These are phyloP conservation scores for Stachybotrys echinatus DNA, from an alignment of 2,329 filamentous ascomycete species.

Conservation along the genomic window DNA sequence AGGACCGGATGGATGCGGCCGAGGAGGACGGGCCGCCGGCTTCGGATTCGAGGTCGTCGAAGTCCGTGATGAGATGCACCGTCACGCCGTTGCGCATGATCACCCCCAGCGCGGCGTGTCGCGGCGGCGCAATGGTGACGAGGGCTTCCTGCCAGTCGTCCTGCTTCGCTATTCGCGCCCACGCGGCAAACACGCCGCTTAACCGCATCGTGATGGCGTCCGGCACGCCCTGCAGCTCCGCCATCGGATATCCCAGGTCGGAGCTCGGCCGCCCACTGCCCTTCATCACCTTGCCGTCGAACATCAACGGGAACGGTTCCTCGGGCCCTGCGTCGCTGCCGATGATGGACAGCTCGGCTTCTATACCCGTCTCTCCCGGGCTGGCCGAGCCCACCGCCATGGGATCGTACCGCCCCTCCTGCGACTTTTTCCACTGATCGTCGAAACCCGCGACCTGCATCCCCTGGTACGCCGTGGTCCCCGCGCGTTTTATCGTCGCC, in stretches of 20 bases:
- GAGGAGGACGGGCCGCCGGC: not conserved
- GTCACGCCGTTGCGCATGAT: conserved; percentile 44
- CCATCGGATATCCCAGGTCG: conserved; percentile 44
- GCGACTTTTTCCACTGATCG: conserved; percentile 31
- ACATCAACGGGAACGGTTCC: conserved; percentile 47
- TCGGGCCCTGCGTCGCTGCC: conserved; percentile 46
- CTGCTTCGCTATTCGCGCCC: conserved; percentile 43
- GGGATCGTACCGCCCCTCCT: conserved; percentile 28
- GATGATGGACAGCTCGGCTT: conserved; percentile 31
- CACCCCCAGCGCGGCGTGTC: conserved; percentile 38
- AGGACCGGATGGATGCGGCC: not conserved
- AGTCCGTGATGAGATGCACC: conserved; percentile 50
- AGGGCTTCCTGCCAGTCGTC: conserved; percentile 54
- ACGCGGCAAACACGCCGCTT: conserved; percentile 60
- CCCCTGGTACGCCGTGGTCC: conserved; percentile 29
- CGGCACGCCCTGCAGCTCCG: conserved; percentile 47
- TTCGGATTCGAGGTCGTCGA: conserved; percentile 21
- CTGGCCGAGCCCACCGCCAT: conserved; percentile 22
- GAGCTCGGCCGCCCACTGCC: conserved; percentile 35
- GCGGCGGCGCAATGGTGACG: conserved; percentile 49
- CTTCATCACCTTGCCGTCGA: conserved; percentile 40
- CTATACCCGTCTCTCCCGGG: conserved; percentile 3
- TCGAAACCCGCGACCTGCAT: conserved; percentile 23
- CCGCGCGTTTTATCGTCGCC: conserved; percentile 30
- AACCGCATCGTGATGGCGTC: conserved; percentile 49